Base-by-base conservation (phyloP, 306 rosid genomes). In the Abrus precatorius region DNA sequence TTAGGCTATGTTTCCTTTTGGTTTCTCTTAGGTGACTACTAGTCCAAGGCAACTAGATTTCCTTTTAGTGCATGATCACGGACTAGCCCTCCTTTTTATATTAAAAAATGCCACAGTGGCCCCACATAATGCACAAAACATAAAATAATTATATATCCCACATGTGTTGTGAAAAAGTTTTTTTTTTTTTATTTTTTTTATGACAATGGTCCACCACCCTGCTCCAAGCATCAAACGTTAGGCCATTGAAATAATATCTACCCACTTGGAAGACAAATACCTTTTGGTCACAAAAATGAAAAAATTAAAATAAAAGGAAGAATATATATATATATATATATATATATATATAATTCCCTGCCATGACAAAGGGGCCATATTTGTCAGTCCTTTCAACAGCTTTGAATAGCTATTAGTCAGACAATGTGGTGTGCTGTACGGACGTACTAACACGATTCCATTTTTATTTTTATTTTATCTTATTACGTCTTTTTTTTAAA, bases 131-230 rank as follows among this genome's bases (percentile, higher is more conserved):
- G 33, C 5, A 13, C 0, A 44, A 44, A 75, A 13, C 28, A 75
- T 59, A 74, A 41, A 28, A 57, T 10, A 44, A 74, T 74, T 1
- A 74, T 56, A 74, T 3, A 41, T 49, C 49, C n/a, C 75, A 48
- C 72, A 44, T 27, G 54, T 44, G 72, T 1, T 9, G 36, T 67
- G 72, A 3, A 43, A 67, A 41, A 41, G 27, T 40, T 40, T 1
- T 41, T 66, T 66, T 43, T 1, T 6, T 36, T 32, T 12, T 70
- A 1, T 7, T 20, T 41, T 27, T 44, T 67, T 28, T 14, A n/a
- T 7, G 20, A 60, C 48, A 32, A 32, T 63, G 62, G 67, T 28
- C 13, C 54, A 11, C 30, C 27, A 48, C 62, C 53, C 30, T 53
- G 10, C 32, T 6, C 27, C 9, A 10, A 30, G 66, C 44, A 40